Evolutionary conservation across 345 rosid genomes (phyloP), one percentile per base, ranked within the genome.

Genomic region (Rhizophora mangle): DNA sequence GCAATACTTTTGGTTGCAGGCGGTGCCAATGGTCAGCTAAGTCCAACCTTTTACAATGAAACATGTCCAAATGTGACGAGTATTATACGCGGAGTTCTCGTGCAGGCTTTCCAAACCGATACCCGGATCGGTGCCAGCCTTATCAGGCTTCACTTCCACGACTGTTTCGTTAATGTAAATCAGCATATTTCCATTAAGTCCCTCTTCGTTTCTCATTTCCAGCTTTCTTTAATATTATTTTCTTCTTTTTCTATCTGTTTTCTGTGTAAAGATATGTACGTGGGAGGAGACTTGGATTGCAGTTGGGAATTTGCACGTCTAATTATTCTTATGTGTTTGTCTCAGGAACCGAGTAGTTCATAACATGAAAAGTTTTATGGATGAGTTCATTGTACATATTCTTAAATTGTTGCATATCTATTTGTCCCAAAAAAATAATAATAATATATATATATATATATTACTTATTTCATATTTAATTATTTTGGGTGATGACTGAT

Each of bases 111-210:
- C 29, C 24, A 9, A 46, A 65, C 83, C 3, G 86, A 80, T 63
- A 63, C 73, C 36, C 52, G 82, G 46, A 82, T 82, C 13, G 75
- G 76, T 60, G 86, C 78, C 29, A 82, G 83, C 62, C 83, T 82
- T 55, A 66, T 79, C 16, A 82, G 86, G 74, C 83, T 82, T 70
- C 83, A 82, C 69, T 82, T 80, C 74, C 86, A 82, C 43, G 86
- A 82, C 64, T 82, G 85, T 70, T 82, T 82, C 67, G 81, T 82
- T 37, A 61, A 79, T 30, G 83, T 74, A 65, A 31, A 5, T n/a
- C 24, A 55, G 16, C 22, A 22, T 11, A 55, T 1, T 27, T 56
- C 4, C 49, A 3, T 43, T 43, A 13, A 13, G 2, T 43, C 49
- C 21, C n/a, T 24, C 18, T 3, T 8, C 10, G 19, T 52, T 24